Evolutionary conservation across 1,284 basidiomycete genomes (phyloP), one percentile per base, ranked within the genome.

Genomic region (Fomitopsis pinicola): DNA sequence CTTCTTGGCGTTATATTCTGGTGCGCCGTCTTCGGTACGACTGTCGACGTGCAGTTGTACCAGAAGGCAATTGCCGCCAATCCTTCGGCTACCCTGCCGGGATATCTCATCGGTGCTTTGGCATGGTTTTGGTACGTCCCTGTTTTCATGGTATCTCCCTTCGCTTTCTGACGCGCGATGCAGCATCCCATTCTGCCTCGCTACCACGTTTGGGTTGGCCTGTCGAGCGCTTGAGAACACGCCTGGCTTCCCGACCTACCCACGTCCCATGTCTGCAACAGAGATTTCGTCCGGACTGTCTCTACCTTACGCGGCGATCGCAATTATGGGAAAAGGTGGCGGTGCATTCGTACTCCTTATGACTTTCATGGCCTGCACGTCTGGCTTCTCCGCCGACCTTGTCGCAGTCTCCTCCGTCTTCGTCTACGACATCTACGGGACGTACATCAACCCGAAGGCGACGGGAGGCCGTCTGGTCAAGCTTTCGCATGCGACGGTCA

Each of bases 391-490:
- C 9, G 79, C 80, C 0, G 80, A 83, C 64, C 73, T 82, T 10
- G 76, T 82, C 52, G 81, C 80, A 5, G 78, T 80, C 4, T 78
- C 78, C 1, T 76, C 77, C 5, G 72, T 82, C 10, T 64, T 80
- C 30, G 77, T 80, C 1, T 81, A 76, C 66, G 80, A 82, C 68
- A 62, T 82, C 38, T 82, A 77, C 69, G 73, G 78, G 57, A 69
- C 73, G 7, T 77, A 76, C 61, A 67, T 75, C 62, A 71, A 70
- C 30, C 64, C 74, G 75, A 63, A 81, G 78, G 80, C 76, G 71
- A 19, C 74, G 68, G 70, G 63, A 69, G 30, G 71, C 72, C 40
- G 57, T 9, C 61, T 62, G 28, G 55, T 62, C 46, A 42, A 69
- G 60, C 66, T 65, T 19, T 62, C 55, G 42, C 65, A 59, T 26